Base-by-base conservation (phyloP, 768 basidiomycete species). In the Pisolithus orientalis region DNA sequence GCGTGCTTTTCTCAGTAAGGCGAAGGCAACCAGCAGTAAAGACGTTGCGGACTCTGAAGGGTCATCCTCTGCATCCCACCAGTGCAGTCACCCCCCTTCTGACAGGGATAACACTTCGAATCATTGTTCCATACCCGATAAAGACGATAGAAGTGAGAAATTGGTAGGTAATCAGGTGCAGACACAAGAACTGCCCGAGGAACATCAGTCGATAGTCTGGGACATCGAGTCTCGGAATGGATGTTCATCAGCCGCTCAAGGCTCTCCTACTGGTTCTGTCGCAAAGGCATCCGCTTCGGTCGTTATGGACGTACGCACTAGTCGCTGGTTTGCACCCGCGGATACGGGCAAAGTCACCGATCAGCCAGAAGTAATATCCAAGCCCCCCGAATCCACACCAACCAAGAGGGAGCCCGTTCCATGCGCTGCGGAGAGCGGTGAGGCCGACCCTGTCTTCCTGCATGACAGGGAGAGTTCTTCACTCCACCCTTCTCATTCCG, bases 401-500 rank as follows among this genome's bases (percentile, higher is more conserved):
- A 28, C 53, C 37, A 32, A 39, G 25, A 43, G 17, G 27, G 32
- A 5, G 39, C 39, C 60, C 27, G 59, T 57, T 11, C 59, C 54
- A 44, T 59, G 62, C 27, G 64, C 57, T 9, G 57, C 52, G 47
- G 60, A 62, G 27, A 65, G 66, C 27, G 59, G 70, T n/a, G 62
- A 44, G 11, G 34, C 34, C 17, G 34, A 9, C 34, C 14, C 40
- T 32, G 34, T 28, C 21, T 45, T 45, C 13, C 14, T 31, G 38
- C 50, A 32, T 5, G 53, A 42, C 32, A 46, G 39, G 25, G 56
- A 56, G 17, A 52, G 40, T 46, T 53, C 64, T 1, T 72, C 76
- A 31, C 59, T 77, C 10, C 64, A 66, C 31, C 76, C 82, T 9
- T 84, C 77, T 7, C 74, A 84, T 47, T 84, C 82, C 27, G 81